Evolutionary conservation across 371 early-diverging fungal genomes (phyloP).

Genomic region (Lichtheimia ramosa): DNA sequence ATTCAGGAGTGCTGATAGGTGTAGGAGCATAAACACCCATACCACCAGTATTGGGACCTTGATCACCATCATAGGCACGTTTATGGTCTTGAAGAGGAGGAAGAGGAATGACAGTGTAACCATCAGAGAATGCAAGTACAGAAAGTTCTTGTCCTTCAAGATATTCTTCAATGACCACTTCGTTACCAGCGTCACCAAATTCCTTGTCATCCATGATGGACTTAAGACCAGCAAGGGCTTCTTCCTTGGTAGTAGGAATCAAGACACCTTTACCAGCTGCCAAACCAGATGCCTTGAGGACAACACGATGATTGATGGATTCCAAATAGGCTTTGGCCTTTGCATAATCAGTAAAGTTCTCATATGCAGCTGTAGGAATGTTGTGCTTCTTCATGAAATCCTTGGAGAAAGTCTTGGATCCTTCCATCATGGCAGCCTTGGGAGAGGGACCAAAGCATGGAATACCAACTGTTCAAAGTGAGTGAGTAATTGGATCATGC

Average conservation of each 20-base stretch:
- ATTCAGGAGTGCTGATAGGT: slow-evolving; percentile 80
- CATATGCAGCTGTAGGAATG: slow-evolving; percentile 95
- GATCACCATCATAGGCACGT: slow-evolving; percentile 89
- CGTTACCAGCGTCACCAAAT: slow-evolving; percentile 88
- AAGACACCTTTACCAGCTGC: slow-evolving; percentile 98
- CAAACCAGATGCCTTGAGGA: slow-evolving; percentile 92
- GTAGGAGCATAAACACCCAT: slow-evolving; percentile 99
- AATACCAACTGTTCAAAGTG: slow-evolving; percentile 74
- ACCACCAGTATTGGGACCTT: slow-evolving; percentile 97
- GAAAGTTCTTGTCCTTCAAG: slow-evolving; percentile 92
- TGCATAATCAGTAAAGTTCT: slow-evolving; percentile 86
- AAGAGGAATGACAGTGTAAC: slow-evolving; percentile 86
- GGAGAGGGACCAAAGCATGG: slow-evolving; percentile 93
- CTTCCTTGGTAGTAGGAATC: slow-evolving; percentile 83
- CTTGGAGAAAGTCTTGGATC: slow-evolving; percentile 97
- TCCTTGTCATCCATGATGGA: slow-evolving; percentile 86
- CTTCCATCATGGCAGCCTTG: slow-evolving; percentile 92
- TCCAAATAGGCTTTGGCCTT: slow-evolving; percentile 75
- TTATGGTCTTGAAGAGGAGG: slow-evolving; percentile 98
- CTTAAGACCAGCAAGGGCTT: slow-evolving; percentile 84
- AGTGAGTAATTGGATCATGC: slow-evolving; percentile 1
- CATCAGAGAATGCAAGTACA: slow-evolving; percentile 93
- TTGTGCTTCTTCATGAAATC: slow-evolving; percentile 95
- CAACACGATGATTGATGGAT: slow-evolving; percentile 63
- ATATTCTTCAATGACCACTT: slow-evolving; percentile 95